phyloP scores from a whole-genome alignment of 2,329 filamentous ascomycete genomes.

The Botrytis paeoniae region DNA sequence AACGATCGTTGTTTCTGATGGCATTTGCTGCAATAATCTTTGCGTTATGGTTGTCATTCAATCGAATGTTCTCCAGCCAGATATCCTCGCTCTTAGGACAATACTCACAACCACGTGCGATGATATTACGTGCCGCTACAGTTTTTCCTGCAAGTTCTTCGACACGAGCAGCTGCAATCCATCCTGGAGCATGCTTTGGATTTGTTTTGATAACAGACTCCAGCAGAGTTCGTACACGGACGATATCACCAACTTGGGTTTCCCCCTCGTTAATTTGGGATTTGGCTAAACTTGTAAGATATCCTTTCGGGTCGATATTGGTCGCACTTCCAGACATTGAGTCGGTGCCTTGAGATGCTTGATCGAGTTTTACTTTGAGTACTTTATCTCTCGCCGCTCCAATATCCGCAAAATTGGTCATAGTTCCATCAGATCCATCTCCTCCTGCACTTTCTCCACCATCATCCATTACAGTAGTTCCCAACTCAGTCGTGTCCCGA shows the following conservation, averaged over 20 bases:
- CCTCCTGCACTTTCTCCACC: conserved; percentile 50
- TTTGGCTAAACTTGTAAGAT: conserved; percentile 86
- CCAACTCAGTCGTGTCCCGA: conserved; percentile 74
- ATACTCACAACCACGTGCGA: conserved; percentile 81
- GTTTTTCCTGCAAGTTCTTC: conserved; percentile 92
- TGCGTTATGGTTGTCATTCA: conserved; percentile 89
- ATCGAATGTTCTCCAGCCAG: conserved; percentile 92
- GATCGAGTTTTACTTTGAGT: conserved; percentile 87
- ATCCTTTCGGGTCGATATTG: conserved; percentile 91
- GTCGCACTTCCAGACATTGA: conserved; percentile 76
- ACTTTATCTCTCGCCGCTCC: conserved; percentile 96
- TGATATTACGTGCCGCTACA: conserved; percentile 82
- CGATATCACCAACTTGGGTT: conserved; percentile 88
- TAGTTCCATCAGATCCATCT: conserved; percentile 66
- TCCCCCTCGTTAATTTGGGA: conserved; percentile 76
- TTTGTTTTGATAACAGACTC: conserved; percentile 98
- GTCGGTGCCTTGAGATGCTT: conserved; percentile 73
- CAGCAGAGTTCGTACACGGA: conserved; percentile 85
- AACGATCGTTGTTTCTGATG: conserved; percentile 86
- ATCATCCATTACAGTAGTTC: conserved; percentile 85
- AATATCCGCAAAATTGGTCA: conserved; percentile 98
- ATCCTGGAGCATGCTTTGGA: conserved; percentile 88
- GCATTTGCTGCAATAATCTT: conserved; percentile 94
- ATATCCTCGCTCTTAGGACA: conserved; percentile 93
- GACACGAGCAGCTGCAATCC: conserved; percentile 89